Conservation (phyloP, 352 stramenopile species). For the Globisporangium acanthophoron region DNA sequence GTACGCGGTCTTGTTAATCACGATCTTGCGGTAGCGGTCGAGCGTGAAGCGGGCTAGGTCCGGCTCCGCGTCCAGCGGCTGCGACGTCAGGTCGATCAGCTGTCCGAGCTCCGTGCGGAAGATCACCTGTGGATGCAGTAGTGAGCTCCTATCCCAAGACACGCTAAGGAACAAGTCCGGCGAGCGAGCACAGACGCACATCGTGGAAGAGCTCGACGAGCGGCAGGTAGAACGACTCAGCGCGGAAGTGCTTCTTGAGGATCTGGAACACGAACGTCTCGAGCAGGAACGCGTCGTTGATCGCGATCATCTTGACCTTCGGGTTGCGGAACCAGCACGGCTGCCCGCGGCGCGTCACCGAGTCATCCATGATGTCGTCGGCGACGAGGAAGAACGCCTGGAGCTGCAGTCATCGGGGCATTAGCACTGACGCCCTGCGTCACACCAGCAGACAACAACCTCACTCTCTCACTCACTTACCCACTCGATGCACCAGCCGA, state of each 20-base stretch:
- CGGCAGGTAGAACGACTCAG: conserved; percentile 85
- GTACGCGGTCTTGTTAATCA: conserved; percentile 99
- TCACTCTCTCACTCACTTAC: conserved; percentile 13
- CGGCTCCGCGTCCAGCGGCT: conserved; percentile 72
- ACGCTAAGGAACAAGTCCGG: neutral
- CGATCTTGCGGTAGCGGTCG: conserved; percentile 91
- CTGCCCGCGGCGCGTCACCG: conserved; percentile 91
- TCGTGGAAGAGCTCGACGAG: conserved; percentile 96
- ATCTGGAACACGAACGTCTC: conserved; percentile 91
- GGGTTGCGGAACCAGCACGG: conserved; percentile 96
- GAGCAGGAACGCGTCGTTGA: conserved; percentile 96
- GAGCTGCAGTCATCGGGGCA: conserved; percentile 35
- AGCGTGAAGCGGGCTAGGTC: conserved; percentile 93
- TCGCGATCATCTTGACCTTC: conserved; percentile 91
- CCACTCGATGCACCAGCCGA: conserved; percentile 99
- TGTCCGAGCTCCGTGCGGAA: conserved; percentile 97
- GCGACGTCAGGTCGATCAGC: conserved; percentile 87
- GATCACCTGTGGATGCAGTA: conserved; percentile 76
- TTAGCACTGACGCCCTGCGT: too few relatives aligned
- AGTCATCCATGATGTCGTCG: conserved; percentile 99
- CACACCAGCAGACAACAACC: neutral
- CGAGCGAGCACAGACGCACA: conserved; percentile 20
- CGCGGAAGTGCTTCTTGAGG: conserved; percentile 85
- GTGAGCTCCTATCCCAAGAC: neutral
- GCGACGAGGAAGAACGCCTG: conserved; percentile 99